Evolutionary conservation across 345 rosid species (phyloP).

Genomic region (Euphorbia tirucalli): DNA sequence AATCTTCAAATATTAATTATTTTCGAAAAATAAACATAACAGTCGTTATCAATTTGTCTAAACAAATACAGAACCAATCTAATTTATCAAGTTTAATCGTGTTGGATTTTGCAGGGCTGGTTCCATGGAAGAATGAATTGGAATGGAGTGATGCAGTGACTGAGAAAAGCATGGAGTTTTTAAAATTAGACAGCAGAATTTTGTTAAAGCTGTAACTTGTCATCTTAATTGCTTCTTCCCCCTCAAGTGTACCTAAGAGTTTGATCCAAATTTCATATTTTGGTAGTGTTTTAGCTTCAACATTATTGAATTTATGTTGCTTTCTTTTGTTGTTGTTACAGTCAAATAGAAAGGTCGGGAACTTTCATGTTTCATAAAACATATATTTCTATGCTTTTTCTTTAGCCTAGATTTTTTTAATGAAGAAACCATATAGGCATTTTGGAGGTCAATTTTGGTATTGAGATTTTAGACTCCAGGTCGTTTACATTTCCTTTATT

Average conservation of each 20-base stretch:
- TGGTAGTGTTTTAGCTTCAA: constrained; percentile 18
- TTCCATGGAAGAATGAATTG: neutral
- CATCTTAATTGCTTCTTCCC: neutral
- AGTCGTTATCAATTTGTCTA: no score
- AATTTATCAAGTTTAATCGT: no score
- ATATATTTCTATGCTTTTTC: constrained; percentile 2
- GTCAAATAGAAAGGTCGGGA: constrained; percentile 7
- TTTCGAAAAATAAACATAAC: no score
- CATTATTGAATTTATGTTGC: neutral
- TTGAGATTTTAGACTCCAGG: no score
- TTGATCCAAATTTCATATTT: constrained; percentile 18
- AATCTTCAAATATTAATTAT: no score
- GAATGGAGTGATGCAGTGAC: constrained; percentile 1
- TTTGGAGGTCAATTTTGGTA: neutral
- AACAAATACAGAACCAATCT: no score
- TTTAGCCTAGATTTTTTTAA: neutral
- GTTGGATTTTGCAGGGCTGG: no score
- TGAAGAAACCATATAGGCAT: neutral
- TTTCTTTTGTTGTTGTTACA: neutral
- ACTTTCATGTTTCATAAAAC: constrained; percentile 1
- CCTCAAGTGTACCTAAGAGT: constrained; percentile 14
- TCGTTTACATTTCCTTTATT: no score
- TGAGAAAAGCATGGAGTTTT: no score
- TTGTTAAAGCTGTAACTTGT: constrained; percentile 12
- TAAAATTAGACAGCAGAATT: constrained; percentile 8